Evolutionary conservation across 352 stramenopile genomes (phyloP).

Genomic region (Globisporangium paroecandrum): DNA sequence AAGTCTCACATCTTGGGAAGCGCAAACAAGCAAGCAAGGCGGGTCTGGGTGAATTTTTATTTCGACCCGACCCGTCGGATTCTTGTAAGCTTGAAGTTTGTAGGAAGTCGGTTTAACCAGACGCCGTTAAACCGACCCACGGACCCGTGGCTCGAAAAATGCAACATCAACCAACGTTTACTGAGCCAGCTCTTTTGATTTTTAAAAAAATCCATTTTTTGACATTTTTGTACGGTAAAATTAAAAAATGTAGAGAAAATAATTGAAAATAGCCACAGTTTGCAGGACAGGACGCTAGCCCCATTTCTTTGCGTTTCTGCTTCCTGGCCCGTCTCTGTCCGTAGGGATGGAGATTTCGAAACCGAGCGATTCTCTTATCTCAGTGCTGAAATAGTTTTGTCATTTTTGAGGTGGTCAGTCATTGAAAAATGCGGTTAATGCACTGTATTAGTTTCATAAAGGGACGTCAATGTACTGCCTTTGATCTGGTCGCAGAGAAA

Average conservation of each 20-base stretch:
- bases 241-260: background rate
- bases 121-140: background rate
- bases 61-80: background rate
- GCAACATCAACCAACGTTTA: background rate
- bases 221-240: background rate
- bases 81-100: background rate
- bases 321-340: background rate
- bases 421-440: background rate
- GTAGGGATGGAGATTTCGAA: background rate
- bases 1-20: background rate
- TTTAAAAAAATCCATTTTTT: background rate
- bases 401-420: background rate
- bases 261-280: background rate
- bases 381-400: background rate
- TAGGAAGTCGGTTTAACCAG: background rate
- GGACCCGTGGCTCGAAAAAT: background rate
- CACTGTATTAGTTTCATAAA: background rate
- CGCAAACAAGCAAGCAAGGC: background rate
- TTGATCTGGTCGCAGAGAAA: constrained; percentile 8
- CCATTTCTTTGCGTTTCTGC: background rate
- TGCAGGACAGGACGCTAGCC: background rate
- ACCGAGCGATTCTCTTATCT: background rate
- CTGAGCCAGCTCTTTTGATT: background rate
- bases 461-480: background rate
- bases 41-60: background rate